phyloP scores from a whole-genome alignment of 345 rosid species.

The Mercurialis annua region DNA sequence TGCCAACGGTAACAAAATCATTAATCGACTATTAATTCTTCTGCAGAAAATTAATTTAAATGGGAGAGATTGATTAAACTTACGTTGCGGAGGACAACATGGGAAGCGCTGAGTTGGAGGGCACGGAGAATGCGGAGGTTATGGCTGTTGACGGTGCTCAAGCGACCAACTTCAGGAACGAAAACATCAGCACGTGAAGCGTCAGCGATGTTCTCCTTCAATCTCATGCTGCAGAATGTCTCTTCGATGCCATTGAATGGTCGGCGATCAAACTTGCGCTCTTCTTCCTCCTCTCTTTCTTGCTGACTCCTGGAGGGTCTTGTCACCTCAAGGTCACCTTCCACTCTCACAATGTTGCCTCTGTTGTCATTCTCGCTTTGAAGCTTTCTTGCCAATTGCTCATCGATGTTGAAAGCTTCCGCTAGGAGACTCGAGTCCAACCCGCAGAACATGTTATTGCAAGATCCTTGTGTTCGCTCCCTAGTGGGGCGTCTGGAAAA shows the following conservation, averaged over 20 bases:
- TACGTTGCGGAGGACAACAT: slow-evolving; percentile 41
- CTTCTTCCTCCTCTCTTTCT: slow-evolving; percentile 12
- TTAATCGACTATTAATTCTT: too few relatives aligned
- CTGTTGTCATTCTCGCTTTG: slow-evolving; percentile 40
- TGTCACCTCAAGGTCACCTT: slow-evolving; percentile 40
- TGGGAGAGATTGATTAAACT: background rate
- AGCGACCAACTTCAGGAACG: slow-evolving; percentile 53
- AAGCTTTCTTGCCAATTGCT: slow-evolving; percentile 38
- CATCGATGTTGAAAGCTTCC: slow-evolving; percentile 51
- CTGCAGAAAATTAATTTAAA: too few relatives aligned
- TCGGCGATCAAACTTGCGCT: slow-evolving; percentile 9
- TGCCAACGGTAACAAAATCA: slow-evolving; percentile 16
- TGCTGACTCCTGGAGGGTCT: slow-evolving; percentile 14
- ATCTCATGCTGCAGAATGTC: slow-evolving; percentile 62
- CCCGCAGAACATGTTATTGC: slow-evolving; percentile 50
- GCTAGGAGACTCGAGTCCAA: slow-evolving; percentile 49
- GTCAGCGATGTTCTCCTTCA: slow-evolving; percentile 56
- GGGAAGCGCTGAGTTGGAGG: slow-evolving; percentile 57
- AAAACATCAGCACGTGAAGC: slow-evolving; percentile 60
- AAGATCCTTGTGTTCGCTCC: slow-evolving; percentile 20
- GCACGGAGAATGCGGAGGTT: slow-evolving; percentile 55
- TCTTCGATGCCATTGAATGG: slow-evolving; percentile 65
- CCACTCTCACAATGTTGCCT: slow-evolving; percentile 60
- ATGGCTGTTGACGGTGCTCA: slow-evolving; percentile 49
- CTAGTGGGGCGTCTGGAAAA: slow-evolving; percentile 2